Evolutionary conservation across 495 filamentous ascomycete species (phyloP).

Genomic region (Tuber umbilicatum): DNA sequence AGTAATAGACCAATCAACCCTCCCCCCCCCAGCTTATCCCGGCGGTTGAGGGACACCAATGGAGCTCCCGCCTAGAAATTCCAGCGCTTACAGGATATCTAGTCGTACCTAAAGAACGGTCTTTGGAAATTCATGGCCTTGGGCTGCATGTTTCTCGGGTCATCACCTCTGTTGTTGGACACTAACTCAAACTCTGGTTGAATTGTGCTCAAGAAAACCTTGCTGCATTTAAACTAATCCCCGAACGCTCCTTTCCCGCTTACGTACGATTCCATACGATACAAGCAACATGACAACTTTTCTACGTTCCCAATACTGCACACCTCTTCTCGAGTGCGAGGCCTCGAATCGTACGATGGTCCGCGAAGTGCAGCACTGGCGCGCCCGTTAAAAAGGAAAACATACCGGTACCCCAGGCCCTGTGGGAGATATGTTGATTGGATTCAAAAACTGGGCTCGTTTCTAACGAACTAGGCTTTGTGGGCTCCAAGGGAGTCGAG

Average conservation of each 20-base stretch:
- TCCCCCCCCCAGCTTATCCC: background rate
- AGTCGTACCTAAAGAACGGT: background rate
- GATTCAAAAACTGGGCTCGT: background rate
- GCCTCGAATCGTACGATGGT: background rate
- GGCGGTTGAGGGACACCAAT: background rate
- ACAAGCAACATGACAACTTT: background rate
- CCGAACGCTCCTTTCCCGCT: background rate
- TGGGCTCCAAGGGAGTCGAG: background rate
- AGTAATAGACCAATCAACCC: no score
- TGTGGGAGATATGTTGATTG: background rate
- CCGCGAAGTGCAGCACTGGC: background rate
- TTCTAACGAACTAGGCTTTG: background rate
- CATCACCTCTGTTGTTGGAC: background rate
- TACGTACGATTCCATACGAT: background rate
- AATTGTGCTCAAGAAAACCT: background rate
- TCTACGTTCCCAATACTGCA: background rate
- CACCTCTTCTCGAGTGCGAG: background rate
- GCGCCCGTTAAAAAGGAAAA: background rate
- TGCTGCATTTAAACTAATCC: background rate
- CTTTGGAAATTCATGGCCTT: background rate
- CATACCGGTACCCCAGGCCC: background rate
- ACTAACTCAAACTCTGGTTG: background rate
- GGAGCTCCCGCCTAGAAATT: background rate
- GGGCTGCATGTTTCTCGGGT: slow-evolving; percentile 1
- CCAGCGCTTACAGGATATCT: background rate